These are phyloP conservation scores for Colletotrichum sp. DNA, from an alignment of 2,329 filamentous ascomycete genomes.

Conservation along the genomic window DNA sequence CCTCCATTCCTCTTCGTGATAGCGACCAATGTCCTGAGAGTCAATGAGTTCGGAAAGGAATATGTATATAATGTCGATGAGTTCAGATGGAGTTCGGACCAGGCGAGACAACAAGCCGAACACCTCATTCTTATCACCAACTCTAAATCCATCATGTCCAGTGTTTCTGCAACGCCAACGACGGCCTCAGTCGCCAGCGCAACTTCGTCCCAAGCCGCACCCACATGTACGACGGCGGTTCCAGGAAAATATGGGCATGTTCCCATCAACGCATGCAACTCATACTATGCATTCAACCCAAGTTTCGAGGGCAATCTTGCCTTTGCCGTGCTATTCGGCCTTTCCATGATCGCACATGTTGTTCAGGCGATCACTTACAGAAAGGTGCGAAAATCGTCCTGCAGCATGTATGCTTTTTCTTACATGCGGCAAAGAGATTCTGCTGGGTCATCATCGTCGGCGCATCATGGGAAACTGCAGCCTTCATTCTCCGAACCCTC, in stretches of 20 bases:
- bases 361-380: constrained; percentile 32
- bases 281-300: constrained; percentile 36
- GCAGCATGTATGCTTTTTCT: rapidly evolving
- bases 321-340: constrained; percentile 35
- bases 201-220: background rate
- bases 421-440: constrained; percentile 24
- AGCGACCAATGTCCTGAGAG: background rate
- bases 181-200: background rate
- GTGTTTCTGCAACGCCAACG: background rate
- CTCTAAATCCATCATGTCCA: background rate
- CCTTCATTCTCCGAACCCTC: constrained; percentile 40
- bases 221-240: constrained; percentile 33
- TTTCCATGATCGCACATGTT: constrained; percentile 30
- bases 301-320: constrained; percentile 36
- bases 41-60: background rate
- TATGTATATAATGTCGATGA: background rate
- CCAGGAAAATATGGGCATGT: constrained; percentile 36
- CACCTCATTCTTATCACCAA: background rate
- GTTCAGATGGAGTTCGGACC: constrained; percentile 7
- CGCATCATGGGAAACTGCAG: constrained; percentile 40
- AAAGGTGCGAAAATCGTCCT: constrained; percentile 25
- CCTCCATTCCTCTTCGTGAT: background rate
- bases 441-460: constrained; percentile 47
- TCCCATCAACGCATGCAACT: constrained; percentile 34
- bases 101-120: background rate